Conservation (phyloP, 2,329 filamentous ascomycete species). For the Hawksworthiomyces lignivorus region DNA sequence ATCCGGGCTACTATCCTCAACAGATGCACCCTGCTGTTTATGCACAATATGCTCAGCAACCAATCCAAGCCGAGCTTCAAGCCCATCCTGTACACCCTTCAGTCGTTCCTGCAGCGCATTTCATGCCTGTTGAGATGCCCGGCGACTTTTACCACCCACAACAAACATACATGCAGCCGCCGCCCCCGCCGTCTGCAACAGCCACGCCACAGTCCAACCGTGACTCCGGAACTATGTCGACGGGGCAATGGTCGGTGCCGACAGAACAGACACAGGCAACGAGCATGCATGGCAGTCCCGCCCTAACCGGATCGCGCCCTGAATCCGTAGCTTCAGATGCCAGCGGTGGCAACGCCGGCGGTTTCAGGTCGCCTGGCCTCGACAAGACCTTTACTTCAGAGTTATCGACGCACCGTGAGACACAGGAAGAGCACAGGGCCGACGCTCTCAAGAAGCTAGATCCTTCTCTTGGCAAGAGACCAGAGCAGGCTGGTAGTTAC, state of each 20-base stretch:
- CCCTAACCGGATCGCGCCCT: constrained; percentile 26
- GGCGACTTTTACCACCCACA: constrained; percentile 41
- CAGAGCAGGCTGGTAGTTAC: too few relatives aligned
- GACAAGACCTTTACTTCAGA: constrained; percentile 35
- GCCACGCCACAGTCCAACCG: constrained; percentile 17
- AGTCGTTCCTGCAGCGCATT: constrained; percentile 10
- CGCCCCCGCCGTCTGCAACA: not conserved
- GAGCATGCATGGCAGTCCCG: not conserved
- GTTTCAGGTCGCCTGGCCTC: constrained; percentile 30
- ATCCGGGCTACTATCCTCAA: constrained; percentile 15
- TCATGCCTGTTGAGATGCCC: constrained; percentile 30
- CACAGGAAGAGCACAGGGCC: constrained; percentile 31
- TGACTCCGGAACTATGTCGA: constrained; percentile 21
- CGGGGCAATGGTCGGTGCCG: constrained; percentile 32
- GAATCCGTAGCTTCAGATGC: constrained; percentile 27
- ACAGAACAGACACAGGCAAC: not conserved
- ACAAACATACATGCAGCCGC: constrained; percentile 18
- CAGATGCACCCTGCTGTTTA: constrained; percentile 2
- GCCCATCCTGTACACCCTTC: constrained; percentile 11
- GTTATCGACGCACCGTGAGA: constrained; percentile 40
- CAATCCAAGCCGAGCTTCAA: constrained; percentile 32
- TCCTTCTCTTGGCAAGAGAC: too few relatives aligned
- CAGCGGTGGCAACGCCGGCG: constrained; percentile 20
- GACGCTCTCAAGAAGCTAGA: constrained; percentile 22
- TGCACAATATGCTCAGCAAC: constrained; percentile 11